phyloP scores from a whole-genome alignment of 192 early-diverging fungal genomes.

The Backusella psychrophila region DNA sequence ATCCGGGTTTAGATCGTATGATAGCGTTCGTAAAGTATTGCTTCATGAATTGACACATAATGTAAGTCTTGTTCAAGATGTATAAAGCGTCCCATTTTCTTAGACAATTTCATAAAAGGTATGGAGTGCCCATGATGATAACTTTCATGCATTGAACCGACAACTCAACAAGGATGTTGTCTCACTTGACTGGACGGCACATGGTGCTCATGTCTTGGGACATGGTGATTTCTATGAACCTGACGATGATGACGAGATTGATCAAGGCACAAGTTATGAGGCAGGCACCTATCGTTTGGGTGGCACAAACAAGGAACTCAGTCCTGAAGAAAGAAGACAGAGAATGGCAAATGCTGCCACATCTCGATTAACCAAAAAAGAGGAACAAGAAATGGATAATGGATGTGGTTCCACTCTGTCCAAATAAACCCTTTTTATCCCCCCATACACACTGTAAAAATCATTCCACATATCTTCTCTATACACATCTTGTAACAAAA shows the following conservation, averaged over 20 bases:
- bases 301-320: background rate
- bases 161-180: conserved; percentile 68
- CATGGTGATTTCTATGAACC: conserved; percentile 43
- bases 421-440: background rate
- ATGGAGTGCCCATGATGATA: conserved; percentile 65
- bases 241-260: conserved; percentile 34
- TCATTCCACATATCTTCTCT: background rate
- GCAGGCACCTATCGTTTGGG: conserved; percentile 64
- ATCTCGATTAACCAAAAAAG: conserved; percentile 52
- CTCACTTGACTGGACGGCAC: conserved; percentile 46
- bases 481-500: background rate
- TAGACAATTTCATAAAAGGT: conserved; percentile 28
- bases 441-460: background rate
- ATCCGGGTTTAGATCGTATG: conserved; percentile 74
- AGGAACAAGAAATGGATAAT: conserved; percentile 64
- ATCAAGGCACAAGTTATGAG: conserved; percentile 36
- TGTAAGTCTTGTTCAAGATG: conserved; percentile 21
- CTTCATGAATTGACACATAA: conserved; percentile 82
- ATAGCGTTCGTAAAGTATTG: conserved; percentile 62
- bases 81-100: background rate
- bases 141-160: conserved; percentile 72
- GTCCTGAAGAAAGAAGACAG: conserved; percentile 39
- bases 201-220: conserved; percentile 31
- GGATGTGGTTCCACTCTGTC: conserved; percentile 41
- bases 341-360: conserved; percentile 55